Percentiles rank a stretch among this genome's conserved stretches.
These are phyloP conservation scores for Venturia aucupariae DNA, from an alignment of 2,329 filamentous ascomycete species.

Conservation along the genomic window DNA sequence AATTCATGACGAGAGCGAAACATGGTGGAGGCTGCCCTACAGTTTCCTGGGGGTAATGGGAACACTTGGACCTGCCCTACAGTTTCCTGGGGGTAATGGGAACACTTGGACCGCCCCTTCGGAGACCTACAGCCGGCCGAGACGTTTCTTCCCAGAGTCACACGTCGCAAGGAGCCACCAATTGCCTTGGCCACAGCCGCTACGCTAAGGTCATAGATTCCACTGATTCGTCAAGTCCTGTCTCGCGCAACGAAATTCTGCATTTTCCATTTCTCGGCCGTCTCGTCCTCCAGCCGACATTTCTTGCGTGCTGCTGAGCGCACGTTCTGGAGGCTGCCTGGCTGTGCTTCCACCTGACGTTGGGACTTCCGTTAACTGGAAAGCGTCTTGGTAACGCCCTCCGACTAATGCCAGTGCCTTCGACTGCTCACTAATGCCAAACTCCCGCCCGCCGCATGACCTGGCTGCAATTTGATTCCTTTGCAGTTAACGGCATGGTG, in stretches of 20 bases:
- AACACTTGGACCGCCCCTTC: constrained; percentile 15
- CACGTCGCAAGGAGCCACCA: neutral
- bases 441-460: constrained; percentile 3
- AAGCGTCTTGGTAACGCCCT: neutral
- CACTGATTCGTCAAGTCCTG: neutral
- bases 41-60: constrained; percentile 20
- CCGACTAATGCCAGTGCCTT: neutral
- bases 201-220: neutral
- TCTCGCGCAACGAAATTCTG: neutral
- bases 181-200: neutral
- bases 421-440: constrained; percentile 10
- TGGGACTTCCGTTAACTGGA: constrained; percentile 15
- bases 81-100: constrained; percentile 20
- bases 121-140: neutral
- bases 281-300: neutral
- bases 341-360: constrained; percentile 4
- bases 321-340: neutral
- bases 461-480: neutral
- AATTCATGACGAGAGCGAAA: neutral
- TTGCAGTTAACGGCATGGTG: constrained; percentile 37
- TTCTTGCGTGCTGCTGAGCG: neutral
- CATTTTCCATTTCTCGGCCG: neutral
- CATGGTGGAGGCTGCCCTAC: neutral
- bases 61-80: constrained; percentile 15
- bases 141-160: neutral